Base-by-base conservation (phyloP, 768 basidiomycete genomes). In the Pleurotus platypus region DNA sequence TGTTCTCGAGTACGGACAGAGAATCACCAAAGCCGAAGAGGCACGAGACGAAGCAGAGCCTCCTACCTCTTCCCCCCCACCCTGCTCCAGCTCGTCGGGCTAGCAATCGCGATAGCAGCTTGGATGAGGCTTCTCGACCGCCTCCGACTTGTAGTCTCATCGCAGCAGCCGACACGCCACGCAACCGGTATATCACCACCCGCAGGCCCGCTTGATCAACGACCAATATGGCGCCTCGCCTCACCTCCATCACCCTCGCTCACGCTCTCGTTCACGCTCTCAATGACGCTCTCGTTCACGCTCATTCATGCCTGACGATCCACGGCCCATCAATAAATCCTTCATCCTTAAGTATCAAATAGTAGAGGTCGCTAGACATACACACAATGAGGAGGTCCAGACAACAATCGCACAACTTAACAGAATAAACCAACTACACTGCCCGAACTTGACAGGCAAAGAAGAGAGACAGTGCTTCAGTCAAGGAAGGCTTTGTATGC, bases 11-110 rank as follows among this genome's bases (percentile, higher is more conserved):
- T 76, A 73, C 58, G 83, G 86, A 59, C 71, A 75, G 24, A 81
- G 83, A 53, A 71, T 77, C 1, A 69, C 73, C 37, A 71, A 72
- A 54, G 81, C 82, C 2, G 83, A 86, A 65, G 64, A 67, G 26
- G 78, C 76, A 3, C 74, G 81, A 50, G 84, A 86, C 63, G 84
- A 86, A 11, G 76, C 79, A 0, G 78, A 83, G 30, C 75, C 78
- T 0, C 73, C 60, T 71, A 2, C 70, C 77, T 0, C 73, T 77
- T 0, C 78, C 78, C 0, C 75, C 80, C 0, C 72, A 69, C 20
- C 71, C 77, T n/a, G 70, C 63, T 51, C 58, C 71, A 18, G 68
- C 35, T 12, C 56, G 38, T 43, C 37, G 77, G 6, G 72, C 79
- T 30, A 66, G 80, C 27, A 79, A 76, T 4, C 70, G 79, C 57